Percentiles rank a stretch among this genome's conserved stretches.
phyloP scores from a whole-genome alignment of 139 green algal genomes.

The Micromonas commoda region DNA sequence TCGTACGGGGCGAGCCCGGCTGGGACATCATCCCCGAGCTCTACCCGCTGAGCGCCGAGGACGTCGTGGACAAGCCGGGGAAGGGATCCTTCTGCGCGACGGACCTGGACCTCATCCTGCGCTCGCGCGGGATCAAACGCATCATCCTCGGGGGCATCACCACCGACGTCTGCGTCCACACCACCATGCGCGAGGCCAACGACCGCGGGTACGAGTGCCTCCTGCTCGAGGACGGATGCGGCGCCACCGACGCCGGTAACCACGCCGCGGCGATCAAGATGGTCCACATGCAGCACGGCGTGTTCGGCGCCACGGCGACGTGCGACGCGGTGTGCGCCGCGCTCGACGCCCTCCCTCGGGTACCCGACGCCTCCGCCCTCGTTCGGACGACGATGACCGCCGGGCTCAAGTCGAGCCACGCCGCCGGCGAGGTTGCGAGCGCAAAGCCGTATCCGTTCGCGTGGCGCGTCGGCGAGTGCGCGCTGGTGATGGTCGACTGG shows the following conservation, averaged over 20 bases:
- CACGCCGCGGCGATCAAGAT: conserved; percentile 52
- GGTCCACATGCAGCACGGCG: conserved; percentile 50
- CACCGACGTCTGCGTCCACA: conserved; percentile 62
- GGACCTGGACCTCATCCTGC: conserved; percentile 57
- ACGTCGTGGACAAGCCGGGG: conserved; percentile 60
- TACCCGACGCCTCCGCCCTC: not conserved
- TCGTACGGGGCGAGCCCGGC: conserved; percentile 50
- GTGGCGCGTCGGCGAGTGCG: not conserved
- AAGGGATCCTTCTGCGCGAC: conserved; percentile 46
- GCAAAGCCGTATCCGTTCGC: conserved; percentile 10
- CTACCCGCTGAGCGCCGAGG: conserved; percentile 41
- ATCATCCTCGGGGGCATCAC: conserved; percentile 55
- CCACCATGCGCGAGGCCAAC: conserved; percentile 66
- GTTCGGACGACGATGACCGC: no score
- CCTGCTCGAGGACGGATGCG: conserved; percentile 55
- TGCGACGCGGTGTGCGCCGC: not conserved
- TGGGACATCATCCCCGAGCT: conserved; percentile 65
- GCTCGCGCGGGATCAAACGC: conserved; percentile 44
- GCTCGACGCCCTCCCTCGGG: not conserved
- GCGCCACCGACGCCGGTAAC: conserved; percentile 50
- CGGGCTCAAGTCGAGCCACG: not conserved
- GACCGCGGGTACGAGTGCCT: conserved; percentile 63
- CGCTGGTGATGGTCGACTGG: conserved; percentile 65
- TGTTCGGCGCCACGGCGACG: conserved; percentile 3
- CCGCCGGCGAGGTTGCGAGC: not conserved